Evolutionary conservation across 345 rosid species (phyloP).

Genomic region (Eucalyptus victrix): DNA sequence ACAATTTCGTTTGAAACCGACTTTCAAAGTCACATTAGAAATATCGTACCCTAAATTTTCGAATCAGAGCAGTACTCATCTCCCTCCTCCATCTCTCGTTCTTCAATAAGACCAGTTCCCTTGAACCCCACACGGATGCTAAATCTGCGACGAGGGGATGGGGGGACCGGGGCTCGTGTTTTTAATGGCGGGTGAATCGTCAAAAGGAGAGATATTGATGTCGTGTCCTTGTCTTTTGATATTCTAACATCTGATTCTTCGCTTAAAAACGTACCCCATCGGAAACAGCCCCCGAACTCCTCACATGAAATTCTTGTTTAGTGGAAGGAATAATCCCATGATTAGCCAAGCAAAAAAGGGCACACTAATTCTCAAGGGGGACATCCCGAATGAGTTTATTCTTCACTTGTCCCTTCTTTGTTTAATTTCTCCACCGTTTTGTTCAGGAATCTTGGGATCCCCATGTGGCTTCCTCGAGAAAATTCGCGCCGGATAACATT

Average conservation of each 20-base stretch:
- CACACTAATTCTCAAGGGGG: not conserved
- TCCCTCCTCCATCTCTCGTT: not conserved
- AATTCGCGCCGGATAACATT: not conserved
- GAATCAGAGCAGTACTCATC: not conserved
- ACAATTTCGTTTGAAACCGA: not conserved
- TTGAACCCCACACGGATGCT: not conserved
- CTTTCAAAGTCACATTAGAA: not conserved
- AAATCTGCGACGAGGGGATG: not conserved
- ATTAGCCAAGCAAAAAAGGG: constrained; percentile 4
- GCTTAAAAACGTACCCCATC: not conserved
- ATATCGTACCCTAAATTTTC: not conserved
- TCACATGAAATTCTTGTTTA: not conserved
- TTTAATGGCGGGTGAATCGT: constrained; percentile 19
- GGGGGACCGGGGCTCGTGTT: constrained; percentile 24
- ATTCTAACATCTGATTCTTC: constrained; percentile 11
- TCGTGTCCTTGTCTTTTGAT: constrained; percentile 28
- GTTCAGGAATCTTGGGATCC: not conserved
- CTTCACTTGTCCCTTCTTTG: not conserved
- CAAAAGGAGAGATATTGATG: constrained; percentile 5
- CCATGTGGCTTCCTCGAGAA: not conserved
- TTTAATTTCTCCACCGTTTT: not conserved
- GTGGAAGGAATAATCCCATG: constrained; percentile 24
- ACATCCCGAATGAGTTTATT: not conserved
- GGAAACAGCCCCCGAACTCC: not conserved
- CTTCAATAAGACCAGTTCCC: not conserved